phyloP scores from a whole-genome alignment of 306 rosid genomes.

The Inga leiocalycina region DNA sequence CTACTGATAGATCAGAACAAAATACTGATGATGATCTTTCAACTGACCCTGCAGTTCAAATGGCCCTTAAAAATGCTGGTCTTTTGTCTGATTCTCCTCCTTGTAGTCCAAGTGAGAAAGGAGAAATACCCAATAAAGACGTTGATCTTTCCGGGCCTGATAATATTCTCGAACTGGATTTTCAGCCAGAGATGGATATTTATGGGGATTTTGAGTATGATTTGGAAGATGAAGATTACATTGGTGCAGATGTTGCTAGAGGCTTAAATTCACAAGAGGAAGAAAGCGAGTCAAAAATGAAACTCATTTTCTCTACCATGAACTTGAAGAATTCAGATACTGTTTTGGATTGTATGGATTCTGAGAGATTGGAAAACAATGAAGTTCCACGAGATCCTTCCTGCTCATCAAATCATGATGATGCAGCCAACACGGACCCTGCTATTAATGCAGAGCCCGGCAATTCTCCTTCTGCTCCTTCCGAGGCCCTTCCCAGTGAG shows the following conservation, averaged over 20 bases:
- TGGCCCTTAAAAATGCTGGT: constrained; percentile 90
- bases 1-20: constrained; percentile 47
- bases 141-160: constrained; percentile 58
- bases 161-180: constrained; percentile 71
- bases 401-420: constrained; percentile 36
- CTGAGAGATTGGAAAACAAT: constrained; percentile 41
- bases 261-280: constrained; percentile 53
- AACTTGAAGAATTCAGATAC: constrained; percentile 48
- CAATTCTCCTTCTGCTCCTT: constrained; percentile 56
- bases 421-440: constrained; percentile 32
- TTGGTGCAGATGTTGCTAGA: constrained; percentile 62
- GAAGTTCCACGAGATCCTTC: constrained; percentile 51
- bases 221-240: constrained; percentile 87
- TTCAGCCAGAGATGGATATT: constrained; percentile 79
- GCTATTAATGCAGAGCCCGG: constrained; percentile 44
- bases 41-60: constrained; percentile 62
- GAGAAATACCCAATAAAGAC: constrained; percentile 41
- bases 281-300: constrained; percentile 71
- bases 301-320: constrained; percentile 80
- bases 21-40: constrained; percentile 41
- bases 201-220: constrained; percentile 97
- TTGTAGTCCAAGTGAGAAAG: constrained; percentile 60
- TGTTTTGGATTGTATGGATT: constrained; percentile 40
- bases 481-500: constrained; percentile 46
- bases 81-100: constrained; percentile 90